Conservation (phyloP, 2,329 filamentous ascomycete species). For the Penicillium sp. region DNA sequence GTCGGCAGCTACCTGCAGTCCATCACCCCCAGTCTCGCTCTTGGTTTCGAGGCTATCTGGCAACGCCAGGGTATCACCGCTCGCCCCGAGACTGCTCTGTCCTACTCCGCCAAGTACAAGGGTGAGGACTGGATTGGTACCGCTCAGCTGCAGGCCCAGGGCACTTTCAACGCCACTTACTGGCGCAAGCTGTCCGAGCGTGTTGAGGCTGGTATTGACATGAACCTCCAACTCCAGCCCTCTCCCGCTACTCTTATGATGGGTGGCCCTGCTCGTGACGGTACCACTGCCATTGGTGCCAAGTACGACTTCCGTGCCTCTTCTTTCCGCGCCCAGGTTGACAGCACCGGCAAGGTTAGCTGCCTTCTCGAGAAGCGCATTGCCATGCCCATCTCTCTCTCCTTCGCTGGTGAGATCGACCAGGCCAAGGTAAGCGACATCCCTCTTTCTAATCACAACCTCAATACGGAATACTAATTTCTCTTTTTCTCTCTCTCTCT, state of each 20-base stretch:
- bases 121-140: slow-evolving; percentile 88
- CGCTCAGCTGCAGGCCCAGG: slow-evolving; percentile 83
- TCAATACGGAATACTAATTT: slow-evolving; percentile 5
- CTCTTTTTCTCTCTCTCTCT: slow-evolving; percentile 6
- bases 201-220: slow-evolving; percentile 92
- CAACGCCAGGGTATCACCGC: slow-evolving; percentile 80
- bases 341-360: slow-evolving; percentile 90
- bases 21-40: slow-evolving; percentile 78
- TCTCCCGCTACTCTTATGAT: slow-evolving; percentile 67
- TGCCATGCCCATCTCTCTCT: slow-evolving; percentile 86
- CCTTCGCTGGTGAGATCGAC: slow-evolving; percentile 94
- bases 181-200: slow-evolving; percentile 92
- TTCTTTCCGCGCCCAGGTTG: slow-evolving; percentile 92
- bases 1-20: slow-evolving; percentile 95
- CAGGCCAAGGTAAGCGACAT: slow-evolving; percentile 76
- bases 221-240: slow-evolving; percentile 79
- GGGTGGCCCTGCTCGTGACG: slow-evolving; percentile 79
- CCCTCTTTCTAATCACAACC: background rate
- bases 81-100: slow-evolving; percentile 86
- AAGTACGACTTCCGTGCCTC: slow-evolving; percentile 98
- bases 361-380: slow-evolving; percentile 95
- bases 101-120: slow-evolving; percentile 91
- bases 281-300: slow-evolving; percentile 84
- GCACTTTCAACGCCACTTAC: slow-evolving; percentile 85
- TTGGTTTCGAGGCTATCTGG: slow-evolving; percentile 92